Evolutionary conservation across 768 basidiomycete species (phyloP).

Genomic region (Pleurotus djamor): DNA sequence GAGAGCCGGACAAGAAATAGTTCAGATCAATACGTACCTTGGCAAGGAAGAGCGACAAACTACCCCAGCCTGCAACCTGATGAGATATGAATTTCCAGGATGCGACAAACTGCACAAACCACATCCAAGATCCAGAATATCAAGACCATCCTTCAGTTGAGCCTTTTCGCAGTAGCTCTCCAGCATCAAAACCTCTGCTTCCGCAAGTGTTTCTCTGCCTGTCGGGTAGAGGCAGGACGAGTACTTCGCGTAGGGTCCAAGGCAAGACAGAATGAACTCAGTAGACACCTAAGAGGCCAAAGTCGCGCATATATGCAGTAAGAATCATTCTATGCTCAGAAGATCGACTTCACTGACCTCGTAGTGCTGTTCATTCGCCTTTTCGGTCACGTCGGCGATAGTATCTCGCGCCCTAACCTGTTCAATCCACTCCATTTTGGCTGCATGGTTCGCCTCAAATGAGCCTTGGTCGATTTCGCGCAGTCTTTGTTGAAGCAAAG

Average conservation of each 20-base stretch:
- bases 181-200: slow-evolving; percentile 66
- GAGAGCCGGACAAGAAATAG: too few species aligned
- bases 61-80: slow-evolving; percentile 59
- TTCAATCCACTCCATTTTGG: slow-evolving; percentile 69
- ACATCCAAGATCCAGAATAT: slow-evolving; percentile 69
- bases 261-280: slow-evolving; percentile 60
- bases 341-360: slow-evolving; percentile 39
- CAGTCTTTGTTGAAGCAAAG: slow-evolving; percentile 49
- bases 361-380: slow-evolving; percentile 78
- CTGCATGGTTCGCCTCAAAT: slow-evolving; percentile 57
- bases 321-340: neutral
- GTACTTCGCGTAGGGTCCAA: slow-evolving; percentile 68
- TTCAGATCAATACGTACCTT: too few species aligned
- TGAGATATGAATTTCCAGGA: neutral
- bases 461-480: slow-evolving; percentile 61
- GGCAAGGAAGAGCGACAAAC: slow-evolving; percentile 62
- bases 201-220: slow-evolving; percentile 53
- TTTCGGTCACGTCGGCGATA: slow-evolving; percentile 62
- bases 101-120: slow-evolving; percentile 28
- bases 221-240: slow-evolving; percentile 65
- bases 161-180: slow-evolving; percentile 69
- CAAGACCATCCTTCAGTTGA: slow-evolving; percentile 54
- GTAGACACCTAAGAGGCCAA: slow-evolving; percentile 51
- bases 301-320: too few species aligned
- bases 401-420: slow-evolving; percentile 43